Evolutionary conservation across 2,329 filamentous ascomycete genomes (phyloP).

Genomic region (Didymella pinodella): DNA sequence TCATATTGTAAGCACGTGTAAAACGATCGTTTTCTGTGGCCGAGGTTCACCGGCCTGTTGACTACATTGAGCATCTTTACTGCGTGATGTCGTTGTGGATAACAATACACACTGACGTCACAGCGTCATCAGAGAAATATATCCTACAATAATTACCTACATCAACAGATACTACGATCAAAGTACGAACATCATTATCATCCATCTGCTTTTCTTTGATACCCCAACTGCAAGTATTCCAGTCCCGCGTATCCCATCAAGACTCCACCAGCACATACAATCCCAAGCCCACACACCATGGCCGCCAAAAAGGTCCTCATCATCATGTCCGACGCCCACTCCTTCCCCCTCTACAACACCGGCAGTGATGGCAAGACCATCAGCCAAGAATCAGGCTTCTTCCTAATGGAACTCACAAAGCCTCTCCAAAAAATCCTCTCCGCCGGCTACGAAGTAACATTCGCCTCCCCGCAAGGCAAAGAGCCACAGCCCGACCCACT

Average conservation of each 20-base stretch:
- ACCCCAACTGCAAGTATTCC: neutral
- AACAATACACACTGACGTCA: slow-evolving; percentile 13
- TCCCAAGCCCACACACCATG: slow-evolving; percentile 19
- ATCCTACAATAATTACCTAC: slow-evolving; percentile 2
- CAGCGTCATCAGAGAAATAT: slow-evolving; percentile 4
- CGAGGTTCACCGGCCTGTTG: slow-evolving; percentile 17
- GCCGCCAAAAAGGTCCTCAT: slow-evolving; percentile 55
- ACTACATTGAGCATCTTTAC: neutral
- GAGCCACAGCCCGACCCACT: slow-evolving; percentile 55
- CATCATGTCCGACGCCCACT: slow-evolving; percentile 54
- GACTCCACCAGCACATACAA: neutral
- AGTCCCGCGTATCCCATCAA: neutral
- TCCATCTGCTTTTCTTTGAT: neutral
- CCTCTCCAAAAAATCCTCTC: slow-evolving; percentile 41
- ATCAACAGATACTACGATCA: neutral
- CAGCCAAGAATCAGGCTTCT: slow-evolving; percentile 41
- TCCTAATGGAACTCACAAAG: slow-evolving; percentile 47
- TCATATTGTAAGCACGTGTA: neutral
- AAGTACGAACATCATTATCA: neutral
- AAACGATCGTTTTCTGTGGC: neutral
- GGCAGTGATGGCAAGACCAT: slow-evolving; percentile 36
- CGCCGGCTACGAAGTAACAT: slow-evolving; percentile 54
- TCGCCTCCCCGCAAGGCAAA: slow-evolving; percentile 55
- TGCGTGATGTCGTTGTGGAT: slow-evolving; percentile 14
- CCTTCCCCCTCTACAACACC: slow-evolving; percentile 43